Percentiles rank a stretch among this genome's conserved stretches.
phyloP scores from a whole-genome alignment of 2,329 filamentous ascomycete species.

The Aureobasidium mangrovei region DNA sequence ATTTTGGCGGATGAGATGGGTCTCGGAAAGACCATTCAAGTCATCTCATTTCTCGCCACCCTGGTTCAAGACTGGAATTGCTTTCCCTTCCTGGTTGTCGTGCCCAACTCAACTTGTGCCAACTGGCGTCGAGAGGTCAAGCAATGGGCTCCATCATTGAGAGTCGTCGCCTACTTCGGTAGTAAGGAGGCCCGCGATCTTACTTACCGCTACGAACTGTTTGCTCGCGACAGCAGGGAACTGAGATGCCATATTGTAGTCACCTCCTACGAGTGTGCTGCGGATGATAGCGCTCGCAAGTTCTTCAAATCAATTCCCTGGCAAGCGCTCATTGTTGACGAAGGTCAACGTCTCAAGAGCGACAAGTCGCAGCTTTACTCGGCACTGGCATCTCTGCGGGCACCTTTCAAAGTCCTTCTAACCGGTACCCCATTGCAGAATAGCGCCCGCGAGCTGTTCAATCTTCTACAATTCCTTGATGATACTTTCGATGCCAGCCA shows the following conservation, averaged over 20 bases:
- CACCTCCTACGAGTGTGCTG: slow-evolving; percentile 85
- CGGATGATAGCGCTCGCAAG: slow-evolving; percentile 57
- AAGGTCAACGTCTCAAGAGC: slow-evolving; percentile 92
- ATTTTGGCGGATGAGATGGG: slow-evolving; percentile 98
- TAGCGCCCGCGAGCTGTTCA: slow-evolving; percentile 90
- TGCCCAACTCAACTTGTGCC: slow-evolving; percentile 90
- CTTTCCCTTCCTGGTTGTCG: slow-evolving; percentile 88
- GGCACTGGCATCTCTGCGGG: slow-evolving; percentile 61
- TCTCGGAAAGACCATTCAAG: slow-evolving; percentile 91
- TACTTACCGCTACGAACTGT: slow-evolving; percentile 76
- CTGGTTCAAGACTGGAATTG: slow-evolving; percentile 56
- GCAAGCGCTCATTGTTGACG: slow-evolving; percentile 85
- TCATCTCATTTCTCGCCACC: slow-evolving; percentile 71
- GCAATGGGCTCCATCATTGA: slow-evolving; percentile 76
- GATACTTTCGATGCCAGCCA: slow-evolving; percentile 57
- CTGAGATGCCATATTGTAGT: slow-evolving; percentile 87
- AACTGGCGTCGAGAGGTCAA: slow-evolving; percentile 98
- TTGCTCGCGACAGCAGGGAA: slow-evolving; percentile 54
- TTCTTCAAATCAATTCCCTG: slow-evolving; percentile 67
- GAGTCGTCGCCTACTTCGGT: slow-evolving; percentile 90
- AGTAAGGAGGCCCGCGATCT: slow-evolving; percentile 64
- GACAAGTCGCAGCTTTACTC: slow-evolving; percentile 76
- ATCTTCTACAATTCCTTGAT: slow-evolving; percentile 91
- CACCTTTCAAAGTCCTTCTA: slow-evolving; percentile 76
- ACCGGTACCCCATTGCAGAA: slow-evolving; percentile 91